Evolutionary conservation across 1,284 basidiomycete species (phyloP).

Genomic region (Athelia psychrophila): DNA sequence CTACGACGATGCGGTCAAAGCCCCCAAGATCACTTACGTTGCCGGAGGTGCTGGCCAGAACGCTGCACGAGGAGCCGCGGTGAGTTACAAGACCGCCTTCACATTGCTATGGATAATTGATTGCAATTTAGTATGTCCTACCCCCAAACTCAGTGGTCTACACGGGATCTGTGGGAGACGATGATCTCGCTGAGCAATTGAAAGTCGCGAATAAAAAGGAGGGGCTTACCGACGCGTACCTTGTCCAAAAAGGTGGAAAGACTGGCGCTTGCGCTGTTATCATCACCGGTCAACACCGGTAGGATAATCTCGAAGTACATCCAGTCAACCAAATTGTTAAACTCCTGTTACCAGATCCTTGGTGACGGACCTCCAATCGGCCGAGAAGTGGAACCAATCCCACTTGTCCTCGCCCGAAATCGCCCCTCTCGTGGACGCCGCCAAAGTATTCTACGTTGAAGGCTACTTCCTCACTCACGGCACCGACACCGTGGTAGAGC

Average conservation of each 20-base stretch:
- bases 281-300: constrained; percentile 78
- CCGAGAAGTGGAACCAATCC: constrained; percentile 71
- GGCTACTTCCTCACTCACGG: constrained; percentile 91
- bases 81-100: constrained; percentile 36
- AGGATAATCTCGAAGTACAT: constrained; percentile 6
- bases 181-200: constrained; percentile 76
- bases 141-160: constrained; percentile 76
- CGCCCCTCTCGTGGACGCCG: constrained; percentile 61
- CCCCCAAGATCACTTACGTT: constrained; percentile 71
- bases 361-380: constrained; percentile 76
- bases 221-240: constrained; percentile 73
- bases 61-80: constrained; percentile 79
- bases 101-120: neutral
- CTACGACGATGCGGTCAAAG: constrained; percentile 74
- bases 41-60: constrained; percentile 88
- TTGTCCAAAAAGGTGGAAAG: constrained; percentile 65
- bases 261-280: constrained; percentile 87
- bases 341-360: constrained; percentile 54
- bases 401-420: constrained; percentile 70
- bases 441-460: constrained; percentile 80
- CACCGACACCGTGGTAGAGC: constrained; percentile 58
- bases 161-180: constrained; percentile 78
- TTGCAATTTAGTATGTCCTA: constrained; percentile 57
- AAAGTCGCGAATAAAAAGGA: constrained; percentile 76
- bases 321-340: neutral